A percentile compares a stretch with the other conserved stretches of the same genome.
phyloP scores from a whole-genome alignment of 164 flowering plant genomes.

The Stephania cephalantha region DNA sequence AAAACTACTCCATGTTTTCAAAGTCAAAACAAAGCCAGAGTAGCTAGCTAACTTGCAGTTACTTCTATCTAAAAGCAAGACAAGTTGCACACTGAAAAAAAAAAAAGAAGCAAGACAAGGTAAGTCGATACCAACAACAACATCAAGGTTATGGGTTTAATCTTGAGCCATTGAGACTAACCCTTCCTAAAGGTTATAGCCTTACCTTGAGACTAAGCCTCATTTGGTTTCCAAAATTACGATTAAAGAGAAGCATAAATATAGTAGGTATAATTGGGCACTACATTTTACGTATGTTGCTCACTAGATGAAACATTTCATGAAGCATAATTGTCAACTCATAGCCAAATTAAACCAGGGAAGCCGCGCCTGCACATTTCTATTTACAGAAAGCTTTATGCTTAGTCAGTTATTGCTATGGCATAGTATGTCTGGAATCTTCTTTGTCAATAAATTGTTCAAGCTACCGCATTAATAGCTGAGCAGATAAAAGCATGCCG shows the following conservation, averaged over 20 bases:
- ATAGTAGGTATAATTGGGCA: background rate
- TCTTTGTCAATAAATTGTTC: background rate
- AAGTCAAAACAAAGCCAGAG: too few relatives aligned
- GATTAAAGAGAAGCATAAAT: background rate
- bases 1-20: too few relatives aligned
- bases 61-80: too few relatives aligned
- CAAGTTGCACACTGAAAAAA: too few relatives aligned
- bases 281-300: background rate
- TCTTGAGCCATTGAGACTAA: too few relatives aligned
- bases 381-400: background rate
- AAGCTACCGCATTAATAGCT: background rate
- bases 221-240: background rate
- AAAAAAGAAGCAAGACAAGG: too few relatives aligned
- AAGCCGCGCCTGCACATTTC: background rate
- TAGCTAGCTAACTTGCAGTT: too few relatives aligned
- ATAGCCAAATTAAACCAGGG: background rate
- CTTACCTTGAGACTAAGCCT: background rate
- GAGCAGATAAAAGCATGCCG: background rate
- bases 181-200: too few relatives aligned
- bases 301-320: background rate
- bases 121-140: too few relatives aligned
- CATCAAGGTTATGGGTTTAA: too few relatives aligned
- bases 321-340: background rate
- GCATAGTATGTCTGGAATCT: background rate
- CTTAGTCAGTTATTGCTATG: background rate